Conservation (phyloP, 176 grass and related monocot genomes). For the Rhynchospora breviuscula region DNA sequence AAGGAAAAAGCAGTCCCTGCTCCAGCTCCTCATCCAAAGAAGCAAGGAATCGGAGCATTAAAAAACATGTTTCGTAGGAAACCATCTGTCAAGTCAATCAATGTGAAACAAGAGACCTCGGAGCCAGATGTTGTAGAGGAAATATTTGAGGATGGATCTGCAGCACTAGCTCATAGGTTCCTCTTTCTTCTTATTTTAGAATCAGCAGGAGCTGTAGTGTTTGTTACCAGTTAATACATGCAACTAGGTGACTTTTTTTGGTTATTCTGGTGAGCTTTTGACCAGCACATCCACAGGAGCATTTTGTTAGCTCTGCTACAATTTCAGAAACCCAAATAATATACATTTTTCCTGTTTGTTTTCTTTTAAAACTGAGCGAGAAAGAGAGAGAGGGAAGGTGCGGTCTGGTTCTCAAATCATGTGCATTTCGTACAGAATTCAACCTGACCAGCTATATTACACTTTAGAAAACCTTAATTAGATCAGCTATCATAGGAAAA, state of each 20-base stretch:
- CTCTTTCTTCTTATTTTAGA: neutral
- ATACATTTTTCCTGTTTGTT: neutral
- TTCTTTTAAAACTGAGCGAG: no score
- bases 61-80: slow-evolving; percentile 77
- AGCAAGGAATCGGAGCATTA: slow-evolving; percentile 49
- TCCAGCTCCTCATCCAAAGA: slow-evolving; percentile 43
- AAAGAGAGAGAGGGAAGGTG: no score
- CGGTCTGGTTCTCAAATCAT: neutral
- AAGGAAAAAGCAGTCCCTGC: slow-evolving; percentile 44
- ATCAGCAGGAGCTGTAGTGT: neutral
- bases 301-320: neutral
- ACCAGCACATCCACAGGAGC: neutral
- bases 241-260: neutral
- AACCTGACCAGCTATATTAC: neutral
- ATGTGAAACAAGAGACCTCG: slow-evolving; percentile 40
- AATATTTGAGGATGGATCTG: slow-evolving; percentile 93
- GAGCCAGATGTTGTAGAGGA: slow-evolving; percentile 91
- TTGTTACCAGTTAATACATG: neutral
- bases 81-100: slow-evolving; percentile 28
- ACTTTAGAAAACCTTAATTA: neutral
- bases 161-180: slow-evolving; percentile 61
- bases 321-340: neutral
- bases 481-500: neutral
- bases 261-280: neutral
- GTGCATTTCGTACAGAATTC: neutral